Evolutionary conservation across 2,329 filamentous ascomycete genomes (phyloP).

Genomic region (Verticillium alfalfae): DNA sequence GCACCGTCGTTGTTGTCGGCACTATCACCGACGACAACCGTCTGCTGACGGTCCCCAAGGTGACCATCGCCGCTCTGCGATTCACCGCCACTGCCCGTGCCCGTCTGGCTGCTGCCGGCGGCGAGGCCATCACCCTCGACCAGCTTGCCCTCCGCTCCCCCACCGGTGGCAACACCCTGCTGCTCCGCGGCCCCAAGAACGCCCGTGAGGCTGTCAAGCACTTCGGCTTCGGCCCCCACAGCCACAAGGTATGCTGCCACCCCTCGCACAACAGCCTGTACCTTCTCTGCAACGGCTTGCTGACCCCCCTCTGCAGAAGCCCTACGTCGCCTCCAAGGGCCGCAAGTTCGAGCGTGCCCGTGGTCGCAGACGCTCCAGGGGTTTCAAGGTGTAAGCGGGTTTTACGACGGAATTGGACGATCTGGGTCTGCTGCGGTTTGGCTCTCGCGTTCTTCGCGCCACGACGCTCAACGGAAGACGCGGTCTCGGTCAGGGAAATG

Average conservation of each 20-base stretch:
- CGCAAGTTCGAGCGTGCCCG: constrained; percentile 99
- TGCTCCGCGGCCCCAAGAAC: constrained; percentile 98
- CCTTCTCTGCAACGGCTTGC: constrained; percentile 10
- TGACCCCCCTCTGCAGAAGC: constrained; percentile 62
- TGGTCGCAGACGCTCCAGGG: constrained; percentile 96
- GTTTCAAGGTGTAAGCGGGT: constrained; percentile 96
- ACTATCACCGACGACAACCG: constrained; percentile 98
- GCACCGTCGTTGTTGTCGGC: constrained; percentile 91
- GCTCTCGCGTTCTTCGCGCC: not conserved
- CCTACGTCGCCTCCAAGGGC: constrained; percentile 95
- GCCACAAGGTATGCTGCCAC: constrained; percentile 70
- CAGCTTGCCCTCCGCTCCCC: constrained; percentile 94
- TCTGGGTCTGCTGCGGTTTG: not conserved
- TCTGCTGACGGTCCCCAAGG: constrained; percentile 82
- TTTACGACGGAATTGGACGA: not conserved
- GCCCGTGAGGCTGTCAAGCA: constrained; percentile 96
- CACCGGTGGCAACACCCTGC: constrained; percentile 93
- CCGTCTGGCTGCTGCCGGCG: constrained; percentile 87
- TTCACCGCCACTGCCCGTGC: constrained; percentile 96
- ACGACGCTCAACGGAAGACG: not conserved
- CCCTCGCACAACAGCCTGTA: no score
- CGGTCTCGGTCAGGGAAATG: not conserved
- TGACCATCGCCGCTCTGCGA: constrained; percentile 87
- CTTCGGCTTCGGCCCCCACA: constrained; percentile 97
- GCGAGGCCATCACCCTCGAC: constrained; percentile 92